Evolutionary conservation across 2,329 filamentous ascomycete genomes (phyloP).

Genomic region (Neocucurbitaria cava): DNA sequence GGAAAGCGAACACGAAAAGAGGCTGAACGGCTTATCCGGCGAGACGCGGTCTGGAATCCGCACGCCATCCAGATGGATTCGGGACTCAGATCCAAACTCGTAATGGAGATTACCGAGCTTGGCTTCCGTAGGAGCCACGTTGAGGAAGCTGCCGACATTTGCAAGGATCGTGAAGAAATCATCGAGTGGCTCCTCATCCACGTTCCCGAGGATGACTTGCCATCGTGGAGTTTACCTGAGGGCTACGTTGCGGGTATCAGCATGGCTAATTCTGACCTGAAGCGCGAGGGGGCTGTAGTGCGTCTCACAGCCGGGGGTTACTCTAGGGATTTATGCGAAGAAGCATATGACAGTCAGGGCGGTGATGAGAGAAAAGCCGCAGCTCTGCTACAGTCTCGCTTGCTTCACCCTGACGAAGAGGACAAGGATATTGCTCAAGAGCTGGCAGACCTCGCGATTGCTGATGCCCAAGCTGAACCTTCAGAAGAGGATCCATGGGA

Average conservation of each 20-base stretch:
- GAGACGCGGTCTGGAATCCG: constrained; percentile 86
- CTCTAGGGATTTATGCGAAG: constrained; percentile 80
- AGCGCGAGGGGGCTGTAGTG: constrained; percentile 81
- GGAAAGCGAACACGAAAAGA: constrained; percentile 79
- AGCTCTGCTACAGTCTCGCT: constrained; percentile 75
- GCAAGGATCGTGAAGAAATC: constrained; percentile 90
- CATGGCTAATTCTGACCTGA: constrained; percentile 81
- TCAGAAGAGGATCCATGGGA: constrained; percentile 71
- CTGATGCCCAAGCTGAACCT: constrained; percentile 52
- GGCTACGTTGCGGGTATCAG: constrained; percentile 90
- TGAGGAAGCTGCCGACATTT: constrained; percentile 84
- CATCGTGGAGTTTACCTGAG: constrained; percentile 88
- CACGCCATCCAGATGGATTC: constrained; percentile 71
- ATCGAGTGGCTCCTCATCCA: constrained; percentile 97
- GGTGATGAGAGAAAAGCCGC: constrained; percentile 80
- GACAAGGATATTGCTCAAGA: constrained; percentile 40
- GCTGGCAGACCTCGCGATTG: constrained; percentile 35
- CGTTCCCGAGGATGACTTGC: constrained; percentile 96
- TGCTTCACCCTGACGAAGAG: constrained; percentile 57
- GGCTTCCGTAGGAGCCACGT: constrained; percentile 91
- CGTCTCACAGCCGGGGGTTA: constrained; percentile 84
- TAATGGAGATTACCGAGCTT: constrained; percentile 77
- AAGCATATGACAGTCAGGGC: constrained; percentile 72
- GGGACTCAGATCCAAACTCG: constrained; percentile 63
- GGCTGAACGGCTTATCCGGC: constrained; percentile 80